These are phyloP conservation scores for Penicillium cosmopolitanum DNA, from an alignment of 495 filamentous ascomycete species.

Conservation along the genomic window DNA sequence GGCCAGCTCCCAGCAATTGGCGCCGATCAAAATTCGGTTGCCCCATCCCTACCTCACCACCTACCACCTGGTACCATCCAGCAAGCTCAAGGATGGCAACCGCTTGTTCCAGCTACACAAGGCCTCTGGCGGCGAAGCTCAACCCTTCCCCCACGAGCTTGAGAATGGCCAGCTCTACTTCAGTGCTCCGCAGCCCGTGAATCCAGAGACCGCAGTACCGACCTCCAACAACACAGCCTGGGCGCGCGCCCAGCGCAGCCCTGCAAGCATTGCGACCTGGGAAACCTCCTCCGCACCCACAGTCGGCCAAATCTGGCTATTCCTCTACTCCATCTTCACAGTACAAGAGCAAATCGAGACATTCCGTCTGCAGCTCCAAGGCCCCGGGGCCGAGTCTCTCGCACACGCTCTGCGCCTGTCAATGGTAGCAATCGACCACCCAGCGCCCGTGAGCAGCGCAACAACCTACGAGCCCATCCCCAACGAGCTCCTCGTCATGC, in stretches of 20 bases:
- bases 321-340: constrained; percentile 51
- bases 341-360: constrained; percentile 17
- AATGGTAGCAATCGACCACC: constrained; percentile 25
- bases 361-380: constrained; percentile 18
- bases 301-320: constrained; percentile 57
- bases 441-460: constrained; percentile 18
- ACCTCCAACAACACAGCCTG: constrained; percentile 39
- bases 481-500: constrained; percentile 20
- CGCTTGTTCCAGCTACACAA: constrained; percentile 13
- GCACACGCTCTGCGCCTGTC: constrained; percentile 17
- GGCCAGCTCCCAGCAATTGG: constrained; percentile 10
- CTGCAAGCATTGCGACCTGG: constrained; percentile 29
- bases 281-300: constrained; percentile 36
- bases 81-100: constrained; percentile 1
- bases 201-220: constrained; percentile 12
- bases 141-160: constrained; percentile 19
- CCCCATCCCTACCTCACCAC: constrained; percentile 23
- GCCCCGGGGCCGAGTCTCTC: constrained; percentile 9
- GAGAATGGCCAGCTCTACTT: constrained; percentile 23
- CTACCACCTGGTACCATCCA: constrained; percentile 15
- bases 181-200: constrained; percentile 3
- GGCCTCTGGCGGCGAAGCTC: constrained; percentile 10
- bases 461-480: constrained; percentile 1
- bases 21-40: constrained; percentile 16
- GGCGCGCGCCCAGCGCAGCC: constrained; percentile 39